Evolutionary conservation across 345 rosid genomes (phyloP).

Genomic region (Lepidium didymum): DNA sequence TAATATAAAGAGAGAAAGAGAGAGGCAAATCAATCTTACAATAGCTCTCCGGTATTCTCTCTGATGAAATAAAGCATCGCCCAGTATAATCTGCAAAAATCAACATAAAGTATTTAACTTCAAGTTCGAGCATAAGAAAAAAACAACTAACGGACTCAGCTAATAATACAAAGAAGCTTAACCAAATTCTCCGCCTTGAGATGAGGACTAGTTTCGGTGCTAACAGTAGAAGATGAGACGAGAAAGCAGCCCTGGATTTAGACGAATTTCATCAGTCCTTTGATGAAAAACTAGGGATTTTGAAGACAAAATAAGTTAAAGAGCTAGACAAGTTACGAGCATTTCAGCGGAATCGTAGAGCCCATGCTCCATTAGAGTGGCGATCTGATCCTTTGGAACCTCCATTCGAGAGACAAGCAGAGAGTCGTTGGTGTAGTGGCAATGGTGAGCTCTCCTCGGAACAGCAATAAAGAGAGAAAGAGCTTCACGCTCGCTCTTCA

Average conservation of each 20-base stretch:
- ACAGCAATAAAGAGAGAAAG: constrained; percentile 3
- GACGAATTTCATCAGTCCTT: background rate
- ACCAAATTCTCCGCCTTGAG: constrained; percentile 92
- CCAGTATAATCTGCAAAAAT: constrained; percentile 65
- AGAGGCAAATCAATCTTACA: constrained; percentile 38
- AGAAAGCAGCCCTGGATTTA: constrained; percentile 67
- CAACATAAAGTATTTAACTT: background rate
- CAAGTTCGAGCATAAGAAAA: background rate
- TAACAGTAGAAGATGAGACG: constrained; percentile 68
- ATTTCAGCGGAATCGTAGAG: constrained; percentile 74
- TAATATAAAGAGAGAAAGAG: background rate
- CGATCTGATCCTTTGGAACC: constrained; percentile 72
- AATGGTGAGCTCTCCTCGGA: background rate
- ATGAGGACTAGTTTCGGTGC: constrained; percentile 67
- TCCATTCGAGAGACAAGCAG: constrained; percentile 47
- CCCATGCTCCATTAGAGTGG: constrained; percentile 68
- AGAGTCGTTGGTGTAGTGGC: constrained; percentile 16
- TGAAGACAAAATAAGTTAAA: background rate
- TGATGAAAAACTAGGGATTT: constrained; percentile 12
- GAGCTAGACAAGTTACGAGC: constrained; percentile 41
- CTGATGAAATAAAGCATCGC: constrained; percentile 78
- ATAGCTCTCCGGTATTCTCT: constrained; percentile 82
- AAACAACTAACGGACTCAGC: background rate
- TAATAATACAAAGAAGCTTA: background rate
- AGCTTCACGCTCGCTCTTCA: constrained; percentile 27